Conservation (phyloP, 2,329 filamentous ascomycete genomes). For the Beauveria rudraprayagi region DNA sequence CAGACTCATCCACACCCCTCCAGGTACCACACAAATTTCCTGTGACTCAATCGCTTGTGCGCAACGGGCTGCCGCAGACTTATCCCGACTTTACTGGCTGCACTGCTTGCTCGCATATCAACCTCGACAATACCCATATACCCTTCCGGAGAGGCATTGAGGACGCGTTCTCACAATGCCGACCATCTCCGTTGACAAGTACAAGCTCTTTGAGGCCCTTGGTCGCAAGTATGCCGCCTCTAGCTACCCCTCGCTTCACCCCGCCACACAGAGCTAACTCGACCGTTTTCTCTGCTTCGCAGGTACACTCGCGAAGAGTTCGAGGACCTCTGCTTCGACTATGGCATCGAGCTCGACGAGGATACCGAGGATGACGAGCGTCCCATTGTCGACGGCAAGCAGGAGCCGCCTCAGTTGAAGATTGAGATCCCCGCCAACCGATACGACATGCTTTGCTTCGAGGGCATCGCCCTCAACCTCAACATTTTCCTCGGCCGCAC, state of each 20-base stretch:
- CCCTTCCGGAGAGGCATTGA: conserved; percentile 17
- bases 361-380: conserved; percentile 74
- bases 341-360: conserved; percentile 95
- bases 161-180: conserved; percentile 56
- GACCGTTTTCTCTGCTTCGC: neutral
- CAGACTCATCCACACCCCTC: conserved; percentile 1
- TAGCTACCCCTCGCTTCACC: conserved; percentile 13
- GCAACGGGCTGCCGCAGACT: neutral
- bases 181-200: conserved; percentile 95
- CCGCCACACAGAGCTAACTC: conserved; percentile 15
- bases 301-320: conserved; percentile 91
- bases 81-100: conserved; percentile 3
- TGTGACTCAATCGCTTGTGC: conserved; percentile 29
- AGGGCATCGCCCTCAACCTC: conserved; percentile 90
- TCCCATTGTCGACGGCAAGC: conserved; percentile 65
- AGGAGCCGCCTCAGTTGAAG: conserved; percentile 88
- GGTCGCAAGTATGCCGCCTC: conserved; percentile 62
- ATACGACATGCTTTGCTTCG: conserved; percentile 93
- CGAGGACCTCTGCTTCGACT: conserved; percentile 96
- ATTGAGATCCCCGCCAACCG: conserved; percentile 97
- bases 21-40: conserved; percentile 26
- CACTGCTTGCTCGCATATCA: neutral
- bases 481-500: conserved; percentile 84
- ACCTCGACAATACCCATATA: neutral
- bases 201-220: conserved; percentile 85